A percentile compares a stretch with the other conserved stretches of the same genome.
Evolutionary conservation across 208 protist species (phyloP).

Genomic region (Trypanosoma brucei): DNA sequence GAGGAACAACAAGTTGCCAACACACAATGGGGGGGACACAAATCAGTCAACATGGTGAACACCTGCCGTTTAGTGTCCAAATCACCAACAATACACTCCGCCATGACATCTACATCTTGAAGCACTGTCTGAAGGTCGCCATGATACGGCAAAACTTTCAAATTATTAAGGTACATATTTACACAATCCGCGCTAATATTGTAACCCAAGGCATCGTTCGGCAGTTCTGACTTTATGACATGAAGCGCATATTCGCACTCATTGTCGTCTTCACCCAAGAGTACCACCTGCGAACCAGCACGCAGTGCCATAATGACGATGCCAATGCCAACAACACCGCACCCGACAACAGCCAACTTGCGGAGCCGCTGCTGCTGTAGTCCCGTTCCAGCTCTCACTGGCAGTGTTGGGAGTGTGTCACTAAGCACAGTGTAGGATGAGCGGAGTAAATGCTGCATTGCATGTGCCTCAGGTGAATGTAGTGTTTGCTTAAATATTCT

Average conservation of each 20-base stretch:
- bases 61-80: slow-evolving; percentile 63
- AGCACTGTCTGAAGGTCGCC: slow-evolving; percentile 31
- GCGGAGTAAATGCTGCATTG: slow-evolving; percentile 71
- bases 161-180: slow-evolving; percentile 14
- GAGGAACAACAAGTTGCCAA: slow-evolving; percentile 64
- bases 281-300: slow-evolving; percentile 39
- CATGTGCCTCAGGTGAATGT: slow-evolving; percentile 33
- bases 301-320: slow-evolving; percentile 69
- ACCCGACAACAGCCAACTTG: slow-evolving; percentile 69
- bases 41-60: slow-evolving; percentile 56
- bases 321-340: slow-evolving; percentile 71
- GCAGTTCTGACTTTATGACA: slow-evolving; percentile 29
- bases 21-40: slow-evolving; percentile 68
- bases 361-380: slow-evolving; percentile 15
- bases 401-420: slow-evolving; percentile 7
- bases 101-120: slow-evolving; percentile 49
- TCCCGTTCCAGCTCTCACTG: neutral
- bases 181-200: slow-evolving; percentile 1
- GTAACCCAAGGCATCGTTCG: slow-evolving; percentile 25
- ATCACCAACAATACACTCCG: slow-evolving; percentile 75
- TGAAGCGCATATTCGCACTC: slow-evolving; percentile 17
- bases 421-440: slow-evolving; percentile 32
- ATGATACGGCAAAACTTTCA: slow-evolving; percentile 28
- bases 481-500: slow-evolving; percentile 43
- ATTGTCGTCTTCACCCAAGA: slow-evolving; percentile 65